Evolutionary conservation across 192 early-diverging fungal species (phyloP), one percentile per base, ranked within the genome.

Genomic region (Coemansia sp.): DNA sequence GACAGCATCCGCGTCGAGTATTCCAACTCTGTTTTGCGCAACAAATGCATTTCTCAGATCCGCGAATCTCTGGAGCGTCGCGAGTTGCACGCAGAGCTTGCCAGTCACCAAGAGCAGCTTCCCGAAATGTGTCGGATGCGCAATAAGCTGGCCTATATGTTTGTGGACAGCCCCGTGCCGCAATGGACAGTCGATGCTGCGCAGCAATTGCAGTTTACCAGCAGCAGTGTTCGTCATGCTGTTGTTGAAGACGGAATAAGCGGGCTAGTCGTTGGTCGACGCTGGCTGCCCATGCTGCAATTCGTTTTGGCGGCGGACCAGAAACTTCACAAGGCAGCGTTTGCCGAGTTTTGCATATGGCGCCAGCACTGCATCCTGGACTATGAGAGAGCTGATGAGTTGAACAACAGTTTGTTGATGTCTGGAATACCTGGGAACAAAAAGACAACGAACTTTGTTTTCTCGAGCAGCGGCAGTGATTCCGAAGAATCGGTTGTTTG

Each of bases 271-370:
- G 31, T 63, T 16, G 48, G 48, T 4, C 29, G 61, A 12, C 30
- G 30, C 17, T 17, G 42, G 14, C 17, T 30, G 54, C 64, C 64
- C 29, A 49, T 22, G 54, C 31, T 57, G 5, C 14, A 48, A 38
- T 54, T 18, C 33, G 33, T 52, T 1, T 14, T 66, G 40, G 38
- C 38, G 6, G 64, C 55, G 11, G 25, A 36, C 25, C 38, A 49
- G 20, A 54, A 48, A 10, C 38, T 49, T 3, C 16, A 31, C 18
- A 48, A 38, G 18, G 30, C 64, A 4, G 64, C 64, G 14, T 66
- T 66, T 20, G 40, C 17, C 3, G 40, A 29, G 25, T 66, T 66
- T 25, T 66, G 32, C 55, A n/a, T 7, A 14, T 66, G 64, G 64
- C 61, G 63, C 1, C 42, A 3, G 66, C 31, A 6, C 20, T 50